Base-by-base conservation (phyloP, 2,329 filamentous ascomycete species). In the Botrytis hyacinthi region DNA sequence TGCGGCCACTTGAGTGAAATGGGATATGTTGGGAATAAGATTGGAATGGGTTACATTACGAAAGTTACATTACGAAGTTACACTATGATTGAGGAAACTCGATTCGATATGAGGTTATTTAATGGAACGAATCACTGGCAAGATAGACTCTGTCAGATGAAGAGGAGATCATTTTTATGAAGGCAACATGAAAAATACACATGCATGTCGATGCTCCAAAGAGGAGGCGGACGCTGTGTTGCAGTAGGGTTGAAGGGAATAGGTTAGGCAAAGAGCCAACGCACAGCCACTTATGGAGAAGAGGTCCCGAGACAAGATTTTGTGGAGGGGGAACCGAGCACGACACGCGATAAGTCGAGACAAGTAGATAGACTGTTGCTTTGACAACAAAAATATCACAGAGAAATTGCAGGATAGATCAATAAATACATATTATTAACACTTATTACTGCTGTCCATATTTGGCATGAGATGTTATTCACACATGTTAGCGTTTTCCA, bases 281-380 rank as follows among this genome's bases (percentile, higher is more conserved):
- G 48, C 66, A 69, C 48, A 42, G 66, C 37, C 35, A 69, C 26
- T 51, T 42, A 67, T 54, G 65, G 46, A 67, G 66, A 69, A 69
- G 37, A 57, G 48, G 48, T 42, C 66, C 48, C 66, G 66, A 69
- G 66, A 69, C 66, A 42, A n/a, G 48, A 57, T 57, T 69, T 26
- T 42, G 51, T 42, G 66, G 66, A 68, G 48, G 48, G 18, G 26
- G 29, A 57, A 57, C 7, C 35, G n/a, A 42, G 66, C 37, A 69
- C 48, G n/a, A 69, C 35, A 57, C 35, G 48, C 37, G 48, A 69
- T 42, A 69, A 29, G 48, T 69, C 6, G 26, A 42, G 48, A 44
- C n/a, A 37, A 54, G 14, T 67, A 67, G 35, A 40, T 54, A 29
- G 35, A 40, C 26, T 22, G 35, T 46, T 22, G 40, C 32, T 42